Conservation (phyloP, 495 filamentous ascomycete species). For the Aspergillus steynii region DNA sequence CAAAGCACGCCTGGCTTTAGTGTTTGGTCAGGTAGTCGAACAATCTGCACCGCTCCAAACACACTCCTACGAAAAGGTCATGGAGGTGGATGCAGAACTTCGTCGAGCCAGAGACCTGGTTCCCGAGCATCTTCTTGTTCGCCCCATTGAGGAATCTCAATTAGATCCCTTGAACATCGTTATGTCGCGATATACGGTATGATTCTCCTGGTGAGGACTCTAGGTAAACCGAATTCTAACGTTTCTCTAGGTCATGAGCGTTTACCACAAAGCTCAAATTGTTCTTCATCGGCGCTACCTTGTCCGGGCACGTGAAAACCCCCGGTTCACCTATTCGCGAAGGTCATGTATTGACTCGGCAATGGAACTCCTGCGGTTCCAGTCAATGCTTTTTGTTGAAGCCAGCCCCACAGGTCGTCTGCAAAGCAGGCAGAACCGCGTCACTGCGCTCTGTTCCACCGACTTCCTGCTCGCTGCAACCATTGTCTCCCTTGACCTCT, state of each 20-base stretch:
- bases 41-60: conserved; percentile 44
- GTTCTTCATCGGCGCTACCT: conserved; percentile 89
- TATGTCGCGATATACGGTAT: conserved; percentile 74
- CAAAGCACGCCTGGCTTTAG: conserved; percentile 66
- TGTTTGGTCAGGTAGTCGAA: conserved; percentile 62
- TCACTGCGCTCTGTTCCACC: conserved; percentile 72
- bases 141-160: conserved; percentile 72
- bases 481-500: conserved; percentile 84
- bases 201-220: conserved; percentile 1
- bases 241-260: conserved; percentile 60
- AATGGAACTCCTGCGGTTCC: conserved; percentile 73
- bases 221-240: conserved; percentile 16
- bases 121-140: conserved; percentile 76
- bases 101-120: conserved; percentile 69
- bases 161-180: conserved; percentile 77
- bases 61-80: conserved; percentile 77
- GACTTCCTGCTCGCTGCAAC: conserved; percentile 92
- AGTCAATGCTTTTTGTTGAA: conserved; percentile 74
- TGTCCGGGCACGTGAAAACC: conserved; percentile 71
- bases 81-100: conserved; percentile 76
- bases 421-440: conserved; percentile 67
- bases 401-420: conserved; percentile 70
- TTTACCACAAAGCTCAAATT: conserved; percentile 87
- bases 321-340: conserved; percentile 79
- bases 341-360: conserved; percentile 86